Base-by-base conservation (phyloP, 2,329 filamentous ascomycete genomes). In the Trichoderma koningiopsis region DNA sequence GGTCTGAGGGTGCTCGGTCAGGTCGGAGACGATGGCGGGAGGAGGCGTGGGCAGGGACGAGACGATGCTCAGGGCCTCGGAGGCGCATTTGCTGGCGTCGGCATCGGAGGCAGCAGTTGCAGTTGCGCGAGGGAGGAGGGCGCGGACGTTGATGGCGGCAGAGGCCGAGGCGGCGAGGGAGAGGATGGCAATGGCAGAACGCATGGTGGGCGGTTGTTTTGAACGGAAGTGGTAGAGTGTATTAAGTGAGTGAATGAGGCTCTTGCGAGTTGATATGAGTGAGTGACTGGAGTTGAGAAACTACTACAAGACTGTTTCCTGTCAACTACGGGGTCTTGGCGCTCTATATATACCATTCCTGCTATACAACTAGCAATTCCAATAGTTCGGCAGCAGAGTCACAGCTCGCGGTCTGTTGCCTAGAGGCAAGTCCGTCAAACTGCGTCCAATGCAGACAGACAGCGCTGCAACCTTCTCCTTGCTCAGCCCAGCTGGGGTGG, bases 11-110 rank as follows among this genome's bases (percentile, higher is more conserved):
- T 77, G 64, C 10, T 71, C 68, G 11, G 58, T 57, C 33, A 73
- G 40, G 71, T 76, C 76, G 43, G 73, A 71, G 68, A 74, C 37
- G 81, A 73, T 37, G 40, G 70, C 70, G 2, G 78, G 72, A 5
- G 77, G 73, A 22, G 79, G 78, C 4, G 78, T 78, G 14, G 79
- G 79, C 16, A 79, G 40, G 10, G 72, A 68, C 53, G 67, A 53
- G 72, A 74, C 71, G 72, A 77, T 56, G 63, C 70, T 71, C 35
- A 74, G 52, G 66, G 75, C 72, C 58, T 73, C 75, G 19, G 68
- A 57, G 60, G 72, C 71, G 71, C 78, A 79, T 58, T 67, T 27
- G n/a, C 27, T 68, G 61, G 53, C 22, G 11, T 58, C 55, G 40
- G 8, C 4, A 40, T 19, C 22, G 57, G 14, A n/a, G 56, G 19